These are phyloP conservation scores for Marasmius oreades DNA, from an alignment of 1,284 basidiomycete genomes.

Conservation along the genomic window DNA sequence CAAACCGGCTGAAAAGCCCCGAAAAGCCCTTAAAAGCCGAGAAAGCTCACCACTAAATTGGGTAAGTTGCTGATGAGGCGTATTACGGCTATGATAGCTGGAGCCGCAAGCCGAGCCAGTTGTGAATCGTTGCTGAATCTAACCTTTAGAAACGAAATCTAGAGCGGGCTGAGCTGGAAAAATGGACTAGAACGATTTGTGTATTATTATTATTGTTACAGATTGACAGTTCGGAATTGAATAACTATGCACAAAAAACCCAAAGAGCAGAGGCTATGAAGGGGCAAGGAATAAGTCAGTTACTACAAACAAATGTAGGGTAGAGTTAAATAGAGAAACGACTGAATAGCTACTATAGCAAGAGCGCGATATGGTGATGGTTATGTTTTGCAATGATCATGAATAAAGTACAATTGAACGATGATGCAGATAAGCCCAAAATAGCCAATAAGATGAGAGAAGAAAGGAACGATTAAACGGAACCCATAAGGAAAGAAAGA, in stretches of 20 bases:
- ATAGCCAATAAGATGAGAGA: neutral
- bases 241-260: constrained; percentile 1
- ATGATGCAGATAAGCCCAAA: neutral
- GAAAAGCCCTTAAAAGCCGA: too few relatives aligned
- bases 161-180: too few relatives aligned
- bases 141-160: too few relatives aligned
- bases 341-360: neutral
- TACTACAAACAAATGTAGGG: neutral
- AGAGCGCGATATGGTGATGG: neutral
- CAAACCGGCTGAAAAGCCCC: too few relatives aligned
- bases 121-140: too few relatives aligned
- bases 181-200: too few relatives aligned
- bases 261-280: neutral
- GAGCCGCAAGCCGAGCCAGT: too few relatives aligned
- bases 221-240: neutral
- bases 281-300: constrained; percentile 1
- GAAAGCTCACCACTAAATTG: too few relatives aligned
- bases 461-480: neutral
- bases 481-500: too few relatives aligned
- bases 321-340: neutral
- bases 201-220: neutral
- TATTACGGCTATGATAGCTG: too few relatives aligned
- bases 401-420: neutral
- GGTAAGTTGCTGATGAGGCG: too few relatives aligned
- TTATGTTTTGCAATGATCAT: neutral